Evolutionary conservation across 441 rosid genomes (phyloP), one percentile per base, ranked within the genome.

Genomic region (Aleurites moluccanus): DNA sequence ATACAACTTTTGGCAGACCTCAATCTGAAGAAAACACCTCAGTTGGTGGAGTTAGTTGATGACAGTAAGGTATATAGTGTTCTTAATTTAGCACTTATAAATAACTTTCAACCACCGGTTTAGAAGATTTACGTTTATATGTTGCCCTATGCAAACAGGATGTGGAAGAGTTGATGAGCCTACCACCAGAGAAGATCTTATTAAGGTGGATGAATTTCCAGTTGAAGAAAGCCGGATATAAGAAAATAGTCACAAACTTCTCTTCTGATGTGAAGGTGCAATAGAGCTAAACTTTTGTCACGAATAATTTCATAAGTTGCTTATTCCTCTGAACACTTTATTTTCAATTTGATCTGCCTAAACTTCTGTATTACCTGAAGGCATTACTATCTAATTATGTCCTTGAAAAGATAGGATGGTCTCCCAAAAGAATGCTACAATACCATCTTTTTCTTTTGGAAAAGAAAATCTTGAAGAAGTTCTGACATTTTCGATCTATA

Each of bases 121-220:
- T 49, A 13, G 6, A 20, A 55, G 27, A 20, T 52, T 57, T 64
- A 56, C 69, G n/a, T 25, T 78, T n/a, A 13, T 25, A 62, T 35
- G 56, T 45, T 73, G 44, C 38, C 8, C 16, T 18, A 69, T 70
- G 71, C 66, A 67, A 83, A 74, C 87, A 96, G 99, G 99, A 96
- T 73, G 93, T 91, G 78, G 99, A 96, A 87, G 99, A 96, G 89
- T 83, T 96, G 79, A 83, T 90, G 97, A 90, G 96, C 79, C 85
- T 93, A 83, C 92, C 99, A 67, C 99, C 99, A 20, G 99, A 96
- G 83, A 96, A 96, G 87, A 91, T 96, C 78, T 81, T 96, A 66
- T 72, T 96, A 73, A 88, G 93, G 76, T 96, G 99, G 99, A 96
- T 96, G 99, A 96, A 96, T 79, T 93, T 92, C 82, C 96, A 90